A percentile compares a stretch with the other conserved stretches of the same genome.
phyloP scores from a whole-genome alignment of 768 basidiomycete genomes.

The Exidia glandulosa region DNA sequence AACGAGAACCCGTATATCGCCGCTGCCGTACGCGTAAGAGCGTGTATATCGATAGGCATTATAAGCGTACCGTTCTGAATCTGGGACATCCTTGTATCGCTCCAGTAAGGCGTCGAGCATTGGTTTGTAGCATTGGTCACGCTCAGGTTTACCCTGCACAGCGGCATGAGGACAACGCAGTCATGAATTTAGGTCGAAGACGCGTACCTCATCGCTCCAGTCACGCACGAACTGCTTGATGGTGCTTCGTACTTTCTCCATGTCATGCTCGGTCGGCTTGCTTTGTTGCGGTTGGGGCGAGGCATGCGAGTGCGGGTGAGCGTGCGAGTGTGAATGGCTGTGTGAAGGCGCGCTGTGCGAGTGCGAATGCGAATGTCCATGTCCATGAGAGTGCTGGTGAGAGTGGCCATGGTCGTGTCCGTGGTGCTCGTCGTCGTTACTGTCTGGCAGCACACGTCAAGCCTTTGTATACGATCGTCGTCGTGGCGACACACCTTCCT shows the following conservation, averaged over 20 bases:
- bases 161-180: neutral
- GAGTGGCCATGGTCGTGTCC: slow-evolving; percentile 23
- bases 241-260: slow-evolving; percentile 87
- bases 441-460: no score
- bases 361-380: slow-evolving; percentile 15
- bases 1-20: slow-evolving; percentile 61
- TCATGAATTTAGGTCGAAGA: neutral
- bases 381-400: slow-evolving; percentile 18
- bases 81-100: slow-evolving; percentile 48
- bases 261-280: slow-evolving; percentile 58
- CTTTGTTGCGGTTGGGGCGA: slow-evolving; percentile 18
- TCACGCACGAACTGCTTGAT: slow-evolving; percentile 89
- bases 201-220: slow-evolving; percentile 70
- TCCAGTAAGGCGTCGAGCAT: slow-evolving; percentile 63
- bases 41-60: no score
- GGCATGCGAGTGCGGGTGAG: neutral
- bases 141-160: slow-evolving; percentile 66
- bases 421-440: slow-evolving; percentile 2
- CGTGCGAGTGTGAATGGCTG: slow-evolving; percentile 10
- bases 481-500: neutral
- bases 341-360: slow-evolving; percentile 7
- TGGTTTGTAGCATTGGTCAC: slow-evolving; percentile 70
- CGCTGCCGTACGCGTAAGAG: no score
- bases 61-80: slow-evolving; percentile 39
- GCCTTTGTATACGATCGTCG: neutral